These are phyloP conservation scores for Corylus americana DNA, from an alignment of 306 rosid species.

Conservation along the genomic window DNA sequence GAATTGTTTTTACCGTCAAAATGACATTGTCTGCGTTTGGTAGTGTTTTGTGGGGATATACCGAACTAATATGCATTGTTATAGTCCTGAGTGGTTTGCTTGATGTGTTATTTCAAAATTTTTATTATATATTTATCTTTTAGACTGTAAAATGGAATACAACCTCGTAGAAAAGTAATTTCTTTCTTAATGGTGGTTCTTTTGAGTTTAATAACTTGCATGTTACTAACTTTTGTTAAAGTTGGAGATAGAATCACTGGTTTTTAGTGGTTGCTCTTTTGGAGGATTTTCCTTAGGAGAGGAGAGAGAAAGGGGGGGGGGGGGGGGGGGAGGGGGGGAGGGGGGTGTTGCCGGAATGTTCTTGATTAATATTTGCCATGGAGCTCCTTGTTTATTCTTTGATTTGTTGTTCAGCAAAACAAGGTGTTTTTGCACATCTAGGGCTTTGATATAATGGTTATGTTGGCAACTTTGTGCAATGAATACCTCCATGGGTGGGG, in stretches of 20 bases:
- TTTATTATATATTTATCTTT: background rate
- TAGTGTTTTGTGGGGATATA: background rate
- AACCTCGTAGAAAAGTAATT: background rate
- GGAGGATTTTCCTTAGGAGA: background rate
- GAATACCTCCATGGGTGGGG: background rate
- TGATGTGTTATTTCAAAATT: background rate
- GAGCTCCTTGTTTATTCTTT: background rate
- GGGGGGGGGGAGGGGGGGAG: background rate
- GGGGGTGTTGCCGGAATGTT: too few relatives aligned
- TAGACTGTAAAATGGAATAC: background rate
- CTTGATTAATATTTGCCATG: too few relatives aligned
- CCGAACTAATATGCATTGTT: background rate
- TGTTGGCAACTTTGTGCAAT: background rate
- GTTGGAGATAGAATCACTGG: background rate
- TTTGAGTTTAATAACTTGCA: background rate
- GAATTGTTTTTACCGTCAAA: background rate
- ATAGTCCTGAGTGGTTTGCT: background rate
- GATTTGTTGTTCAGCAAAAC: background rate
- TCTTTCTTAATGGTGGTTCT: background rate
- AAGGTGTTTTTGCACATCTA: background rate
- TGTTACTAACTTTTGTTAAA: background rate
- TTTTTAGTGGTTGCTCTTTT: background rate
- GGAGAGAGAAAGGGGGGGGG: background rate
- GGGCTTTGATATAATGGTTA: background rate
- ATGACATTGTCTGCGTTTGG: background rate